Evolutionary conservation across 2,329 filamentous ascomycete species (phyloP).

Genomic region (Fonsecaea pedrosoi): DNA sequence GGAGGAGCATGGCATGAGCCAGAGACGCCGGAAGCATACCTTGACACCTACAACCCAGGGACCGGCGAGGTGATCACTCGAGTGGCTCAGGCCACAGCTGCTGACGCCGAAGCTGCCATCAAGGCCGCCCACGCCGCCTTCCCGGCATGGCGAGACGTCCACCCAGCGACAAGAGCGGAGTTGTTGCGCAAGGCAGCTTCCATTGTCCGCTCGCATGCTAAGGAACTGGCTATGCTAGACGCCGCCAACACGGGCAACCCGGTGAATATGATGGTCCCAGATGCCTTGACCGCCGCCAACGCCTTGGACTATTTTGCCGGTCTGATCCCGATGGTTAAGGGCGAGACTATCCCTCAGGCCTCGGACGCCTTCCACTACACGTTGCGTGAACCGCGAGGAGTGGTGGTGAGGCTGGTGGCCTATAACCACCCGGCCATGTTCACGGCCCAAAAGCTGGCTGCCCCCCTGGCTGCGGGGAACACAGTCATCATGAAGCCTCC

Average conservation of each 20-base stretch:
- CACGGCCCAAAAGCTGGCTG: constrained; percentile 78
- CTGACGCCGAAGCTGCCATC: constrained; percentile 39
- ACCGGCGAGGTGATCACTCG: constrained; percentile 38
- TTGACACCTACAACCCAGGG: constrained; percentile 40
- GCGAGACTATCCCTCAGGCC: constrained; percentile 36
- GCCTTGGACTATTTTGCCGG: constrained; percentile 41
- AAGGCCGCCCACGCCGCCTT: constrained; percentile 38
- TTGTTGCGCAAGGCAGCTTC: constrained; percentile 41
- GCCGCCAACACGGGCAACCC: constrained; percentile 45
- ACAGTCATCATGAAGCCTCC: constrained; percentile 65
- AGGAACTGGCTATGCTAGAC: constrained; percentile 42
- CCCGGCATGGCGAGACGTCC: constrained; percentile 38
- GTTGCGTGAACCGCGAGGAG: constrained; percentile 73
- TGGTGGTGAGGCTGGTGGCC: constrained; percentile 81
- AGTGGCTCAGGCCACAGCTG: constrained; percentile 33
- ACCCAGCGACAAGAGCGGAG: constrained; percentile 37
- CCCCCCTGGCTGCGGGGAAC: constrained; percentile 65
- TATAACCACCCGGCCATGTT: constrained; percentile 84
- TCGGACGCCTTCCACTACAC: constrained; percentile 76
- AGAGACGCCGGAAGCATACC: background rate
- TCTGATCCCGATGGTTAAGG: constrained; percentile 40
- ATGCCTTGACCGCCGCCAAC: constrained; percentile 38
- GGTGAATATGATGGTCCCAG: constrained; percentile 37
- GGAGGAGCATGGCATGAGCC: background rate
- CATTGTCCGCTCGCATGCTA: constrained; percentile 40